A percentile compares a stretch with the other conserved stretches of the same genome.
phyloP scores from a whole-genome alignment of 2,329 filamentous ascomycete species.

The Fusarium vanettenii region DNA sequence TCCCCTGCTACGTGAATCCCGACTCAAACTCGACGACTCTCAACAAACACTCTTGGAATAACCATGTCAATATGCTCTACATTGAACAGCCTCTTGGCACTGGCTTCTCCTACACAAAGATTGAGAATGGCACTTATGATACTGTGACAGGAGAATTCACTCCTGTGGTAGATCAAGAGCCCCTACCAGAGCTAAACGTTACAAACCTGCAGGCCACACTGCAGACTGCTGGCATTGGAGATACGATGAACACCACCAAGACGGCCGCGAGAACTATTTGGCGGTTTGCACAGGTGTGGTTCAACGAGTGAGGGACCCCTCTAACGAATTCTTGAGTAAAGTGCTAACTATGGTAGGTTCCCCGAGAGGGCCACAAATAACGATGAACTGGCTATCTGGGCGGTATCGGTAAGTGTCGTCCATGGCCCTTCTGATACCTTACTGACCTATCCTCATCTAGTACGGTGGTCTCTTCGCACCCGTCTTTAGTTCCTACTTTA shows the following conservation, averaged over 20 bases:
- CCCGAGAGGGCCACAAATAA: slow-evolving; percentile 63
- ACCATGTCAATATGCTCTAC: slow-evolving; percentile 58
- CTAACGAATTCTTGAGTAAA: neutral
- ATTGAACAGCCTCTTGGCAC: slow-evolving; percentile 72
- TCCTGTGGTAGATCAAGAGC: neutral
- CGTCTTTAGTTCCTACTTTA: slow-evolving; percentile 63
- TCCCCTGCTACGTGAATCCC: slow-evolving; percentile 60
- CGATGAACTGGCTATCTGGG: slow-evolving; percentile 69
- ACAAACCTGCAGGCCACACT: slow-evolving; percentile 19
- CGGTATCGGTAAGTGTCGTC: slow-evolving; percentile 56
- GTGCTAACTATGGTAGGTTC: slow-evolving; percentile 50
- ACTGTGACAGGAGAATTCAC: slow-evolving; percentile 50
- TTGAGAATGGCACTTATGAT: slow-evolving; percentile 65
- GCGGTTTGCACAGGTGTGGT: slow-evolving; percentile 70
- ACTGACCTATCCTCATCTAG: slow-evolving; percentile 2
- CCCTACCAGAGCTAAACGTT: slow-evolving; percentile 12
- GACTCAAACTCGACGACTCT: slow-evolving; percentile 63
- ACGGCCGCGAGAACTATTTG: slow-evolving; percentile 66
- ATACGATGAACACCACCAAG: slow-evolving; percentile 58
- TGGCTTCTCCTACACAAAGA: slow-evolving; percentile 64
- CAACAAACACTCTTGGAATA: slow-evolving; percentile 71
- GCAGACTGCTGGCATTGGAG: neutral
- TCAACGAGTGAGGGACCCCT: slow-evolving; percentile 48
- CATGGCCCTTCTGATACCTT: neutral
- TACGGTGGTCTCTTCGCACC: slow-evolving; percentile 76